Base-by-base conservation (phyloP, 2,329 filamentous ascomycete genomes). In the Fusarium sp. region DNA sequence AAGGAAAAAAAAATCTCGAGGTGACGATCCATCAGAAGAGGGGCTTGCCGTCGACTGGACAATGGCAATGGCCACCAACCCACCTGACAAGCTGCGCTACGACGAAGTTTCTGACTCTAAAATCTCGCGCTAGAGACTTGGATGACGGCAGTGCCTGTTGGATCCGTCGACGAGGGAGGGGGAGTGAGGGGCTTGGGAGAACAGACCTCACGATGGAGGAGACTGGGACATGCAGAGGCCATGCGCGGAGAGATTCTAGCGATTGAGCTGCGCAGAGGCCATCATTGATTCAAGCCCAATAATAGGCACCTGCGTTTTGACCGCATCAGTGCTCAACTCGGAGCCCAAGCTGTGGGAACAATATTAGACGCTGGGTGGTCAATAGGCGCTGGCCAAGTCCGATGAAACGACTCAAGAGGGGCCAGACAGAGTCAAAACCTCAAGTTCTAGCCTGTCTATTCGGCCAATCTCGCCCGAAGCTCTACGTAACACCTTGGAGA, bases 91-190 rank as follows among this genome's bases (percentile, higher is more conserved):
- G 31, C 31, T 44, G 41, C 63, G 58, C 59, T 65, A 73, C 34
- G 52, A 58, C 53, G 59, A 65, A 43, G 54, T 34, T 68, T 63
- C 52, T 62, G 68, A 57, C 68, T 75, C 68, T 73, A 60, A 71
- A 75, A 66, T 56, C 66, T 71, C 43, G 58, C 73, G 73, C 73
- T 75, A 75, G 53, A 54, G 57, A 48, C 47, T 53, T 27, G 56
- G 61, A 75, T 75, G 73, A 75, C 73, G 73, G 73, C 66, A 71
- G 70, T 62, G 73, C 65, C 44, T 66, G 56, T 66, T 62, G 52
- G 51, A 65, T 48, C 41, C 41, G 41, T 56, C 50, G 62, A 40
- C 54, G 65, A 56, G 41, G 43, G 60, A 34, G 28, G 27, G 34
- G 37, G 48, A 63, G 56, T 62, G 65, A 68, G 68, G 73, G 73